These are phyloP conservation scores for Pseudocercospora crystallina DNA, from an alignment of 2,329 filamentous ascomycete genomes.

Conservation along the genomic window DNA sequence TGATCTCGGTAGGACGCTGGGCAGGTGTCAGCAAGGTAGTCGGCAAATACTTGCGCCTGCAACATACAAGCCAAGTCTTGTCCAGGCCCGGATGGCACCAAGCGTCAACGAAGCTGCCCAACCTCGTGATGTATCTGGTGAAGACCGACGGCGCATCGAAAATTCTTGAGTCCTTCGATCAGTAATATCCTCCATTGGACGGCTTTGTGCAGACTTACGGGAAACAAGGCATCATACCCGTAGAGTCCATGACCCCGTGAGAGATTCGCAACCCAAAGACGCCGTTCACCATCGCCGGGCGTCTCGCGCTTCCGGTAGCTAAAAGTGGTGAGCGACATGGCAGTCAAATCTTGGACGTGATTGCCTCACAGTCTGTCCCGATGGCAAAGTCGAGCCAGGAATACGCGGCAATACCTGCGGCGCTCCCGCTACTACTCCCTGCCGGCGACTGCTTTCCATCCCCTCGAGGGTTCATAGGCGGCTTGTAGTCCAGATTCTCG, in stretches of 20 bases:
- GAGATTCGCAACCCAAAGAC: constrained; percentile 3
- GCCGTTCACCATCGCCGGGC: constrained; percentile 4
- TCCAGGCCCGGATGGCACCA: background rate
- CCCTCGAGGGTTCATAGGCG: constrained; percentile 44
- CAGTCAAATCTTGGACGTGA: background rate
- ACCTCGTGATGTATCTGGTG: background rate
- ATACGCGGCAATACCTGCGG: constrained; percentile 36
- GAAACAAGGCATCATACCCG: constrained; percentile 10
- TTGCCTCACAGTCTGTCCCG: constrained; percentile 5
- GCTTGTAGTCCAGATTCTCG: constrained; percentile 38
- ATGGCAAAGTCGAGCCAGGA: constrained; percentile 42
- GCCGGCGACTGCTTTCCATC: constrained; percentile 49
- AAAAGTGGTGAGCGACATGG: background rate
- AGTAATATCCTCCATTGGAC: background rate
- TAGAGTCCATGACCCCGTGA: background rate
- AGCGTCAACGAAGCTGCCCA: background rate
- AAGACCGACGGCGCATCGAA: constrained; percentile 3
- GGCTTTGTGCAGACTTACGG: background rate
- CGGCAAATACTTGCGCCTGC: background rate
- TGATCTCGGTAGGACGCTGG: background rate
- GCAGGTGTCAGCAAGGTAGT: background rate
- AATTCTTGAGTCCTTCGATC: too few species aligned
- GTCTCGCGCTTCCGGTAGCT: constrained; percentile 10
- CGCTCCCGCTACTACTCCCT: constrained; percentile 43
- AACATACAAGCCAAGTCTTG: background rate